These are phyloP conservation scores for Handroanthus guayacan DNA, from an alignment of 257 asterid genomes.

Conservation along the genomic window DNA sequence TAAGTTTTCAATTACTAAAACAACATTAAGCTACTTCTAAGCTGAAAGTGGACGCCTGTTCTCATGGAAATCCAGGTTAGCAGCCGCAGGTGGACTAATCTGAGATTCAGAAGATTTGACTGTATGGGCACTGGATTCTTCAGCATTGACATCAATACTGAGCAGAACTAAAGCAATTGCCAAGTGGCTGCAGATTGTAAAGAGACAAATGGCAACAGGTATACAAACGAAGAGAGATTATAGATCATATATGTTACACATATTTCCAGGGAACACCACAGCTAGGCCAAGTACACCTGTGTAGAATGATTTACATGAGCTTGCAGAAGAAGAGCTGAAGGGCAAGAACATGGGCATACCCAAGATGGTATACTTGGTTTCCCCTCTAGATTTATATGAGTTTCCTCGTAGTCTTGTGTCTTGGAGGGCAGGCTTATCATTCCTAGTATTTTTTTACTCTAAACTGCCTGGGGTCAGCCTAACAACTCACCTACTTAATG, in stretches of 20 bases:
- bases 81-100: constrained; percentile 11
- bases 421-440: neutral
- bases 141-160: neutral
- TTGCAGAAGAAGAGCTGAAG: constrained; percentile 1
- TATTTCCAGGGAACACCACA: too few species aligned
- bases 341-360: neutral
- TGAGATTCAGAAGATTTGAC: constrained; percentile 24
- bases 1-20: neutral
- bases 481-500: neutral
- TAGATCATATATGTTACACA: too few species aligned
- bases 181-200: constrained; percentile 14
- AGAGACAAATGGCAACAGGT: too few species aligned
- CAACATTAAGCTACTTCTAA: neutral
- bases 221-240: too few species aligned
- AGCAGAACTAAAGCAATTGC: constrained; percentile 20
- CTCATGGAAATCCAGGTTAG: constrained; percentile 21
- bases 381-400: constrained; percentile 4
- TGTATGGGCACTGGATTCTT: neutral
- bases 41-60: neutral
- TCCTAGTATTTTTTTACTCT: neutral
- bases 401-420: neutral
- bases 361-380: constrained; percentile 11
- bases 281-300: too few species aligned
- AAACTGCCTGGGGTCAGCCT: constrained; percentile 1
- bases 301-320: constrained; percentile 2